Evolutionary conservation across 208 protist genomes (phyloP), one percentile per base, ranked within the genome.

Genomic region (Trypanosoma cruzi): DNA sequence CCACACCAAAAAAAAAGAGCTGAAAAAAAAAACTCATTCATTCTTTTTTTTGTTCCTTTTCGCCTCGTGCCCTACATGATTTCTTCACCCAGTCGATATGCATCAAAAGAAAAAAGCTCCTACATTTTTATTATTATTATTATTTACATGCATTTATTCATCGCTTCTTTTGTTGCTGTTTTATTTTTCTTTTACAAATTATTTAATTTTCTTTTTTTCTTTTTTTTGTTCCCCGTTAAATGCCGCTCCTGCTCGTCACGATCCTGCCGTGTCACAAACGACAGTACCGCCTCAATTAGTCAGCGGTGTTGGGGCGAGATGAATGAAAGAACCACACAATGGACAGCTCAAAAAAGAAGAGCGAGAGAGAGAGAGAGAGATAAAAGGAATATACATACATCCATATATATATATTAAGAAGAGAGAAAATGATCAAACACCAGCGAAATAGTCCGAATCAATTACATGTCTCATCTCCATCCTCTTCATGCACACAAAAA

Each of bases 1-100:
- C 36, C 36, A 40, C 36, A 4, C 26, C 29, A 26, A 26, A 62
- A 62, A 62, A 40, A n/a, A n/a, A 62, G n/a, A 62, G 44, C 37
- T 18, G 18, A 52, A 20, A 64, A 29, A 22, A 29, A 32, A 29
- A 3, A 20, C 32, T 6, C 16, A 37, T 65, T 26, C 60, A 65
- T 52, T 52, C 14, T 63, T 49, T 26, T 13, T 34, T 26, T 63
- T 63, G 4, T 18, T 36, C 36, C 10, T 46, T 49, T 44, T 29
- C 56, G 4, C 36, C 14, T 42, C 32, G 4, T 37, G 2, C 14
- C 22, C 22, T 29, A 6, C 18, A 6, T 42, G 8, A n/a, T n/a
- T 42, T 20, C 7, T 46, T 22, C 37, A 44, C 37, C 37, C 37
- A 44, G 37, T 13, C 37, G 13, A 44, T 44, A 44, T 13, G 13